A percentile compares a stretch with the other conserved stretches of the same genome.
phyloP scores from a whole-genome alignment of 805 yeast species.

The Nakazawaea anatomiae region DNA sequence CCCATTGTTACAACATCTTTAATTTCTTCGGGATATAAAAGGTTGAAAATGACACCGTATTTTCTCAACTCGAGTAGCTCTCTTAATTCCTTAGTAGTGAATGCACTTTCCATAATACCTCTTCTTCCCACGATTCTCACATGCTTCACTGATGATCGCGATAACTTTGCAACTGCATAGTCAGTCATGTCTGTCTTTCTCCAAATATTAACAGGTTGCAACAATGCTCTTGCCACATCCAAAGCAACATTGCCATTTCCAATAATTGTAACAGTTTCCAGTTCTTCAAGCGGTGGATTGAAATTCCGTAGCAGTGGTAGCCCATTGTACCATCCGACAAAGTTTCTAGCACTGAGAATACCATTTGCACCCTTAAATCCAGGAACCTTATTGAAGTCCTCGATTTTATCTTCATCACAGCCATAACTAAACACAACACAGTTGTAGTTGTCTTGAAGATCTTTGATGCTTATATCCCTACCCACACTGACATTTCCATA shows the following conservation, averaged over 20 bases:
- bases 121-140: slow-evolving; percentile 81
- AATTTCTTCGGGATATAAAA: slow-evolving; percentile 34
- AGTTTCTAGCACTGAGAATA: slow-evolving; percentile 73
- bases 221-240: slow-evolving; percentile 77
- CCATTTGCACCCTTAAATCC: slow-evolving; percentile 56
- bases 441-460: slow-evolving; percentile 54
- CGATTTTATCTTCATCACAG: slow-evolving; percentile 52
- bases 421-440: slow-evolving; percentile 82
- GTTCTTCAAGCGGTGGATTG: slow-evolving; percentile 54
- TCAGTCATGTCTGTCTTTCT: slow-evolving; percentile 65
- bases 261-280: slow-evolving; percentile 67
- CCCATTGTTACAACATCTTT: slow-evolving; percentile 22
- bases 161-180: slow-evolving; percentile 50
- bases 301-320: slow-evolving; percentile 54
- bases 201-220: slow-evolving; percentile 58
- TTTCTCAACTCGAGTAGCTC: slow-evolving; percentile 63
- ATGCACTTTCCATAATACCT: slow-evolving; percentile 80
- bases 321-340: slow-evolving; percentile 97
- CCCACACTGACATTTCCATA: slow-evolving; percentile 75
- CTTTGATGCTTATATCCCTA: slow-evolving; percentile 43
- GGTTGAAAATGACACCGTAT: slow-evolving; percentile 41
- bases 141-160: slow-evolving; percentile 46
- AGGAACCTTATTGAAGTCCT: slow-evolving; percentile 39
- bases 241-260: slow-evolving; percentile 97
- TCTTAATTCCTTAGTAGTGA: slow-evolving; percentile 86